Base-by-base conservation (phyloP, 2,329 filamentous ascomycete genomes). In the Aspergillus sp. region DNA sequence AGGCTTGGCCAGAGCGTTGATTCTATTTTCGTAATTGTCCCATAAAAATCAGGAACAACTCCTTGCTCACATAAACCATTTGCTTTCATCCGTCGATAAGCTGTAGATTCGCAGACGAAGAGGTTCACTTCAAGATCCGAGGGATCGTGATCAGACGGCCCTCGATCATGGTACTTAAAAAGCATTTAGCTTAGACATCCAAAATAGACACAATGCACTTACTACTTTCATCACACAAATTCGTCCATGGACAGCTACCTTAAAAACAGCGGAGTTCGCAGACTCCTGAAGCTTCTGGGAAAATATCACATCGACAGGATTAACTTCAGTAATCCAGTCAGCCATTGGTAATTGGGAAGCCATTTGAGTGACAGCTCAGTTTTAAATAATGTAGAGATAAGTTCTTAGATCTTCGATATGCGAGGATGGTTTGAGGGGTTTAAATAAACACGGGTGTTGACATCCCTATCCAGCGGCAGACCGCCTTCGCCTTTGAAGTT, bases 41-140 rank as follows among this genome's bases (percentile, higher is more conserved):
- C 52, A 35, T 57, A 57, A 35, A 51, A 54, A 38, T 56, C 45
- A 5, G 53, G 52, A 41, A 56, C 19, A 12, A 51, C 44, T 8
- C 52, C 47, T 43, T 42, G 28, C 10, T 43, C 12, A 40, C 52
- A 57, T n/a, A 57, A 34, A 4, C 52, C 52, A 10, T 49, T 54
- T 7, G 36, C 38, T 46, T 57, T 52, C n/a, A 57, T 29, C 4
- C 48, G 50, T 7, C 40, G 30, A 35, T 57, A 57, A 2, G 53
- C 49, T 27, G 52, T 48, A n/a, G 45, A 48, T 32, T 57, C 52
- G 28, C 44, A 47, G 26, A 48, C 39, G 41, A 54, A 57, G 29
- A 49, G 39, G 38, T 56, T 44, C 12, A 51, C 26, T 48, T 55
- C 52, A 4, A n/a, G 28, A 27, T 53, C 28, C 1, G 45, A 27